Evolutionary conservation across 352 stramenopile species (phyloP).

Genomic region (Pythium brachiatum): DNA sequence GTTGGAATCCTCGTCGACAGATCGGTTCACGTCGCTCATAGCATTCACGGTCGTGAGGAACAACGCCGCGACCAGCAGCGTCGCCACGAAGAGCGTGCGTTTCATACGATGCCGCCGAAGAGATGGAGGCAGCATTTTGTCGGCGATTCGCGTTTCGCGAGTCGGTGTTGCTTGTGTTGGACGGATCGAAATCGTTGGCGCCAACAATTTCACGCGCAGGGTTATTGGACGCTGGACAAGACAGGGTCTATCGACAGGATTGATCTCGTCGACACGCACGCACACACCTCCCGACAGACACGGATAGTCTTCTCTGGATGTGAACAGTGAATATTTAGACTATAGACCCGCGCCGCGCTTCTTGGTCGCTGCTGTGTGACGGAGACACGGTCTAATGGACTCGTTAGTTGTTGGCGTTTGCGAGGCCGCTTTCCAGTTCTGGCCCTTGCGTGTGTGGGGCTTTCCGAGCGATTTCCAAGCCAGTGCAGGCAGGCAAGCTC

Average conservation of each 20-base stretch:
- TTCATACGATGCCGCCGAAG: slow-evolving; percentile 9
- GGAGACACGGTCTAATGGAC: background rate
- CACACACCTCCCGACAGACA: background rate
- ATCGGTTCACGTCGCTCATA: background rate
- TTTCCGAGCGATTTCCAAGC: background rate
- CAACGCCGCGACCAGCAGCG: slow-evolving; percentile 12
- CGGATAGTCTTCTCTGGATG: background rate
- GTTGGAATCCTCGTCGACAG: background rate
- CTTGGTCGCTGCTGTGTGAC: background rate
- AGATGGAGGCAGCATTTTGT: background rate
- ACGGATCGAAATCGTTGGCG: background rate
- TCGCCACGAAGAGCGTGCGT: slow-evolving; percentile 3
- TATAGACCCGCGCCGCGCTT: background rate
- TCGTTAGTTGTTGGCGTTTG: background rate
- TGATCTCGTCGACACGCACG: background rate
- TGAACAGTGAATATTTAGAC: no score
- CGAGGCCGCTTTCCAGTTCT: background rate
- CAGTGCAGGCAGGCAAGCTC: background rate
- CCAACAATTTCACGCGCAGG: background rate
- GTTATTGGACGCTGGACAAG: no score
- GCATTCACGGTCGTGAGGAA: slow-evolving; percentile 4
- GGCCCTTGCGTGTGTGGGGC: background rate
- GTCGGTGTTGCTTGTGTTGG: background rate
- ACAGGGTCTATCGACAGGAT: no score
- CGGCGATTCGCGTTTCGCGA: background rate